Base-by-base conservation (phyloP, 139 green algal genomes). In the Closterium sp. region DNA sequence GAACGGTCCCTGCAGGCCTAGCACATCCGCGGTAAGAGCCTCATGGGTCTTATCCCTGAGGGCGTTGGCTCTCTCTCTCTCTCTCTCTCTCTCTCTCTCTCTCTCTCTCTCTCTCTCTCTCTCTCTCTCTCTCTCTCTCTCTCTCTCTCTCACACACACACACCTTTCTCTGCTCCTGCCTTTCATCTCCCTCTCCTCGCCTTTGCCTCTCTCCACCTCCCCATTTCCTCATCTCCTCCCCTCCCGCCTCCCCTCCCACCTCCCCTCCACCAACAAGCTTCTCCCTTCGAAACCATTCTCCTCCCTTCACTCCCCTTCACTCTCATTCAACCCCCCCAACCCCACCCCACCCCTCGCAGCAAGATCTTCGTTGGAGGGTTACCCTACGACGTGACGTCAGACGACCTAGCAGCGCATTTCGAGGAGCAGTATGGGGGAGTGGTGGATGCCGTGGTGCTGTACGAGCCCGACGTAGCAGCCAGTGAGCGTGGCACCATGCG, bases 281-380 rank as follows among this genome's bases (percentile, higher is more conserved):
- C 7, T 50, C 38, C 7, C 38, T 50, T 13, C 7, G 13, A 50
- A 50, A 17, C 38, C 38, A 13, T 50, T 50, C 38, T 50, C 38
- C 7, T 50, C 38, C 38, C 34, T 42, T 50, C 38, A 50, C 5
- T 5, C 62, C 62, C 62, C 62, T 79, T 79, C 62, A 27, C 62
- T 24, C 62, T 24, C 17, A 7, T 19, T 21, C 50, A 79, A 4
- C 10, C 62, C 62, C 62, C 17, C 27, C 50, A 7, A 7, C 10
- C 11, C 17, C 50, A 27, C 19, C 62, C 19, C 5, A 79, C 2
- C 17, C 62, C 62, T 90, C 9, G n/a, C 79, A 92, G 79, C 24
- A 93, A 93, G 34, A 88, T 93, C 19, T 93, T 93, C 42, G 91
- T 91, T 85, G 91, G 91, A 0, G 91, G 91, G 28, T 29, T 93